These are phyloP conservation scores for Aspergillus diversus DNA, from an alignment of 495 filamentous ascomycete genomes.

Conservation along the genomic window DNA sequence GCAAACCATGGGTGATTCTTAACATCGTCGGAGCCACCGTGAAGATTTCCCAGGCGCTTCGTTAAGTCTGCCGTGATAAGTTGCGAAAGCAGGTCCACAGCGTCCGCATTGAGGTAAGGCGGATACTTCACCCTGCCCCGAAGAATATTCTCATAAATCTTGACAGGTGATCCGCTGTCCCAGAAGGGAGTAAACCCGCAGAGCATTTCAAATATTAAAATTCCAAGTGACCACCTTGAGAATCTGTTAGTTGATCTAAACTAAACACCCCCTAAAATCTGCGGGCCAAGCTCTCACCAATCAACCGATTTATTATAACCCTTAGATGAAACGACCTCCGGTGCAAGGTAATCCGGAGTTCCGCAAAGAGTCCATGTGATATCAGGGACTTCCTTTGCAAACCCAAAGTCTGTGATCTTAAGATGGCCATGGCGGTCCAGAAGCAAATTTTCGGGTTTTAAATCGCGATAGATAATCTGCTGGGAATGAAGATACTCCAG, in stretches of 20 bases:
- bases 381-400: conserved; percentile 97
- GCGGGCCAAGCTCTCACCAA: conserved; percentile 65
- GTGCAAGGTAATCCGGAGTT: conserved; percentile 97
- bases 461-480: conserved; percentile 95
- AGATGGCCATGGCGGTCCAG: conserved; percentile 95
- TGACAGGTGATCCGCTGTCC: conserved; percentile 96
- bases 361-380: conserved; percentile 99
- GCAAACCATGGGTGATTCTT: conserved; percentile 96
- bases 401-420: conserved; percentile 99
- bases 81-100: conserved; percentile 86
- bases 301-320: conserved; percentile 99
- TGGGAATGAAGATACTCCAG: conserved; percentile 94
- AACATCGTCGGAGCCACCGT: conserved; percentile 89
- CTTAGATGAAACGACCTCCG: conserved; percentile 95
- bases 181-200: conserved; percentile 99
- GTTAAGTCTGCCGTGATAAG: conserved; percentile 94
- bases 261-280: no score
- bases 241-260: conserved; percentile 2
- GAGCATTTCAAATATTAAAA: conserved; percentile 99
- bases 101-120: conserved; percentile 91
- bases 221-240: conserved; percentile 93
- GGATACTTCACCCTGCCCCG: conserved; percentile 94
- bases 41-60: conserved; percentile 91
- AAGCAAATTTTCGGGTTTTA: conserved; percentile 95
- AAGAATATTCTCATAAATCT: conserved; percentile 99